Percentiles rank a stretch among this genome's conserved stretches.
These are phyloP conservation scores for Raphanus hybrid DNA, from an alignment of 441 rosid species.

Conservation along the genomic window DNA sequence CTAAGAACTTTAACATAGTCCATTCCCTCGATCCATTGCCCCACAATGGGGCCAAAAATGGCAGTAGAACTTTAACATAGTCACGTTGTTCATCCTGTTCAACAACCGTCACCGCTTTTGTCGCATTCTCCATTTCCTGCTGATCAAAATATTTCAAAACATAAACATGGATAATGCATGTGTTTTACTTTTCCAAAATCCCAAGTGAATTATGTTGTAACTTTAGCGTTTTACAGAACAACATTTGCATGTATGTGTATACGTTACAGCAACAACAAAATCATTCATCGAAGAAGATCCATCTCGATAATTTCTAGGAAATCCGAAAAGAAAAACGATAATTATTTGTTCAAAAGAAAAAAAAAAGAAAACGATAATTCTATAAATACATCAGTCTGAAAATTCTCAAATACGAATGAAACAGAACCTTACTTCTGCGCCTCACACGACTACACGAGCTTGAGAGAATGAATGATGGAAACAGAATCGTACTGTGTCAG, in stretches of 20 bases:
- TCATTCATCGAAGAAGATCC: constrained; percentile 3
- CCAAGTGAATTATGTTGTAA: neutral
- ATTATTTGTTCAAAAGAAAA: no score
- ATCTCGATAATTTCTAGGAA: neutral
- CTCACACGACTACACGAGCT: constrained; percentile 19
- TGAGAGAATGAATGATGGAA: constrained; percentile 27
- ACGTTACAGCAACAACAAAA: neutral
- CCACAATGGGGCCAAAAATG: constrained; percentile 63
- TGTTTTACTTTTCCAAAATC: neutral
- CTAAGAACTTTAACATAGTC: constrained; percentile 70
- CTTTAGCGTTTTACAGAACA: neutral
- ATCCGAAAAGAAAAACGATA: neutral
- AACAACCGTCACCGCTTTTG: constrained; percentile 37
- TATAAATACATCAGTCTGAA: neutral
- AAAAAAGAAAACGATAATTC: neutral
- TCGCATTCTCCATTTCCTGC: constrained; percentile 39
- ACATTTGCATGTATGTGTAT: constrained; percentile 24
- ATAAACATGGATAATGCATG: neutral
- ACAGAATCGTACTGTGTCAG: neutral
- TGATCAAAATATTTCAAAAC: neutral
- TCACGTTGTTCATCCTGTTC: constrained; percentile 30
- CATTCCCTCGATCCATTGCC: constrained; percentile 64
- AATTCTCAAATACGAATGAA: neutral
- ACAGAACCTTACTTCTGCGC: constrained; percentile 11
- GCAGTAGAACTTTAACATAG: constrained; percentile 52